Evolutionary conservation across 768 basidiomycete species (phyloP).

Genomic region (Boletus sp.): DNA sequence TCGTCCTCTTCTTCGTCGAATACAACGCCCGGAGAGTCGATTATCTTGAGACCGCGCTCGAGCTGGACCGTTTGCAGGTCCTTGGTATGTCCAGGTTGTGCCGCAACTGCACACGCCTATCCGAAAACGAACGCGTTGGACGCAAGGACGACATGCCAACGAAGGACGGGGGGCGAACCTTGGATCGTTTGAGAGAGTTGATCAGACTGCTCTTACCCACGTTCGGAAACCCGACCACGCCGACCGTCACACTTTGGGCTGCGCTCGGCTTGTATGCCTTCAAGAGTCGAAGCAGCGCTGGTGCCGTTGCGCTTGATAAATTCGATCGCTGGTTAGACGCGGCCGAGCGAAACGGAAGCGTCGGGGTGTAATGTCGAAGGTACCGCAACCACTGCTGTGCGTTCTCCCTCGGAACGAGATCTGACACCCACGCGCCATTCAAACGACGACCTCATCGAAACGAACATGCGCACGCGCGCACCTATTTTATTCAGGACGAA

Average conservation of each 20-base stretch:
- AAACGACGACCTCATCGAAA: background rate
- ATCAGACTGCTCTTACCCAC: constrained; percentile 96
- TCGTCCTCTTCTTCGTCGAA: constrained; percentile 76
- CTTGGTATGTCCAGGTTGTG: constrained; percentile 92
- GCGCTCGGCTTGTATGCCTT: constrained; percentile 76
- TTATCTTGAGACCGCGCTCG: constrained; percentile 87
- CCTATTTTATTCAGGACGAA: constrained; percentile 98
- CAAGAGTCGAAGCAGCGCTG: constrained; percentile 73
- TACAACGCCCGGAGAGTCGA: constrained; percentile 98
- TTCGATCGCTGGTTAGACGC: constrained; percentile 77
- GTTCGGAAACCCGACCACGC: constrained; percentile 95
- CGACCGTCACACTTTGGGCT: constrained; percentile 74
- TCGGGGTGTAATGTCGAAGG: constrained; percentile 90
- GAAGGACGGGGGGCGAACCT: constrained; percentile 42
- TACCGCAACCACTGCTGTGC: constrained; percentile 89
- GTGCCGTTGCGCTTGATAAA: constrained; percentile 75
- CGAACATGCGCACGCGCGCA: constrained; percentile 34
- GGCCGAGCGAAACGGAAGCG: constrained; percentile 84
- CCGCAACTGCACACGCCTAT: constrained; percentile 90
- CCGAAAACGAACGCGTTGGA: background rate
- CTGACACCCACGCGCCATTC: constrained; percentile 38
- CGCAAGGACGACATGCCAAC: background rate
- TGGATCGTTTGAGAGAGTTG: constrained; percentile 86
- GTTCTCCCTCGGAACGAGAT: constrained; percentile 85
- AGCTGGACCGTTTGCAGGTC: constrained; percentile 89